Percentiles rank a stretch among this genome's conserved stretches.
These are phyloP conservation scores for Cordyceps farinosa DNA, from an alignment of 2,329 filamentous ascomycete genomes.

Conservation along the genomic window DNA sequence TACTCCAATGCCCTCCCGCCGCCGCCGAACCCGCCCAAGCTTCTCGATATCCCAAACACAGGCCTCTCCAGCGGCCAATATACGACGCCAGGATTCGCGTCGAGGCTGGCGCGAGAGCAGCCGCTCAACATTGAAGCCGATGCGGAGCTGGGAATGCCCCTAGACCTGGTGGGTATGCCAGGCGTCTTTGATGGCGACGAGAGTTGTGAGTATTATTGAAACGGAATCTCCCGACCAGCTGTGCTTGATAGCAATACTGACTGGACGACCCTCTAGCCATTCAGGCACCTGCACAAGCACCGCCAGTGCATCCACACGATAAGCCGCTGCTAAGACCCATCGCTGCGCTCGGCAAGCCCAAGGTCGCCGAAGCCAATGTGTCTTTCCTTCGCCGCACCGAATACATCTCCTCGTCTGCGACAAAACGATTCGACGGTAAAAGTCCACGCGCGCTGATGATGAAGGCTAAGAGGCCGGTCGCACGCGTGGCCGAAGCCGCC, in stretches of 20 bases:
- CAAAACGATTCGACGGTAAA: conserved; percentile 47
- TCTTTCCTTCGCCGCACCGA: conserved; percentile 95
- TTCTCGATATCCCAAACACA: conserved; percentile 93
- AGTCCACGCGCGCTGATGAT: conserved; percentile 38
- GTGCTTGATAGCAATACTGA: conserved; percentile 19
- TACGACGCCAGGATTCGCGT: conserved; percentile 85
- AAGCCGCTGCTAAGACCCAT: conserved; percentile 78
- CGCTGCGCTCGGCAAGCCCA: conserved; percentile 79
- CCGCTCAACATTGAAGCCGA: conserved; percentile 95
- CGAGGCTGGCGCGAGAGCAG: conserved; percentile 83
- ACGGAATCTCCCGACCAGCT: not conserved
- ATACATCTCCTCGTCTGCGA: conserved; percentile 70
- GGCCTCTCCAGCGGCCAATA: conserved; percentile 84
- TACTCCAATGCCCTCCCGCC: conserved; percentile 95
- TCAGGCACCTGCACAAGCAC: conserved; percentile 68
- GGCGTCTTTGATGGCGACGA: conserved; percentile 95
- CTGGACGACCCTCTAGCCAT: conserved; percentile 57
- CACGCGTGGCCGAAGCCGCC: conserved; percentile 55
- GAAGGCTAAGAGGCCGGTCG: conserved; percentile 32
- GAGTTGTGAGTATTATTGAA: conserved; percentile 60
- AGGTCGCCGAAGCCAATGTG: conserved; percentile 70
- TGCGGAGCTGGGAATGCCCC: conserved; percentile 95
- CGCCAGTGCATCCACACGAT: conserved; percentile 77
- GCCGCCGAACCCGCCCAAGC: conserved; percentile 90
- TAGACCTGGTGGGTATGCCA: conserved; percentile 91